phyloP scores from a whole-genome alignment of 169 alveolate genomes.

The Sarcocystis neurona region DNA sequence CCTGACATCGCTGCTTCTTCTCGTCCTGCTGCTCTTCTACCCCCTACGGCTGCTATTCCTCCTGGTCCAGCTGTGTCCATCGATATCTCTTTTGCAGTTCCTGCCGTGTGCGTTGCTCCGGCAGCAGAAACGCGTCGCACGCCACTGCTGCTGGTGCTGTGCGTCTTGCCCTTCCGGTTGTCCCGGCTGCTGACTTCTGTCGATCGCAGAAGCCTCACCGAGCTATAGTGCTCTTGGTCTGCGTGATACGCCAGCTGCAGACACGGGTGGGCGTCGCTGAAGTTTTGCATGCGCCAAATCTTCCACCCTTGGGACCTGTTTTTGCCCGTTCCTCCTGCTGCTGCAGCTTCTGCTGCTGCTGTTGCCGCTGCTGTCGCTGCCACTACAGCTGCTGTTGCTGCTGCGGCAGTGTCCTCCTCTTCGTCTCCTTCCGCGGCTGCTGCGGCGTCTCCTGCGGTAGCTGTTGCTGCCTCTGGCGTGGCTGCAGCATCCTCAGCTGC shows the following conservation, averaged over 20 bases:
- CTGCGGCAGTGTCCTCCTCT: background rate
- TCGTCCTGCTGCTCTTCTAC: background rate
- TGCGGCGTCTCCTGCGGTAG: background rate
- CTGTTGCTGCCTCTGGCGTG: background rate
- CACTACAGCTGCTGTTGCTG: conserved; percentile 15
- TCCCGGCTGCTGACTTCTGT: background rate
- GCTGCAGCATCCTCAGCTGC: too few relatives aligned
- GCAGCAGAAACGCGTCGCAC: background rate
- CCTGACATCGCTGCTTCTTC: background rate
- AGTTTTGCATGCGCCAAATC: conserved; percentile 46
- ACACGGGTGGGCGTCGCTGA: background rate
- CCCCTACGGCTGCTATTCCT: background rate
- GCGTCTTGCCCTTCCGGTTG: background rate
- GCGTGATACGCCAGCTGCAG: conserved; percentile 46
- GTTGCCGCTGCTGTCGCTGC: background rate
- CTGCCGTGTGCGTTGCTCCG: background rate
- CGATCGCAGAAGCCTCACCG: background rate
- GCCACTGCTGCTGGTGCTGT: background rate
- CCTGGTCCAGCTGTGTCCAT: background rate
- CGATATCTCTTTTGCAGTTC: background rate
- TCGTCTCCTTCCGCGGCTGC: background rate
- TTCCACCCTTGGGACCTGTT: conserved; percentile 31
- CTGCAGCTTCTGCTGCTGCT: background rate
- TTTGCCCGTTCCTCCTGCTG: background rate
- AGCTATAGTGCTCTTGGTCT: conserved; percentile 41